Conservation (phyloP, 2,329 filamentous ascomycete species). For the Thermothelomyces thermophilus region DNA sequence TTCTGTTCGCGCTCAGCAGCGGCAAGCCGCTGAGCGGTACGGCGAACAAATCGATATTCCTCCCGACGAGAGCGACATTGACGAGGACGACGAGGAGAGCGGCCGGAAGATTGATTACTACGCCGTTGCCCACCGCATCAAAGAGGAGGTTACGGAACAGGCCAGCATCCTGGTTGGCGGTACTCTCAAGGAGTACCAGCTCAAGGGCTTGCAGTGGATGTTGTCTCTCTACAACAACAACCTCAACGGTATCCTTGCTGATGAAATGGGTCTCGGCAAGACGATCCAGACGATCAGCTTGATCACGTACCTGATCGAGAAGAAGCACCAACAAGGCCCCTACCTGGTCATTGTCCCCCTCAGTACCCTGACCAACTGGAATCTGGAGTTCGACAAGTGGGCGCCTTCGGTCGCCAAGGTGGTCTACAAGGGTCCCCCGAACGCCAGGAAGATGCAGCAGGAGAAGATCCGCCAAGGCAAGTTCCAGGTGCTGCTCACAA, state of each 20-base stretch:
- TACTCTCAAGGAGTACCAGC: constrained; percentile 90
- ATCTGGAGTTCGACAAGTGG: constrained; percentile 98
- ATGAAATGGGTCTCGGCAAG: constrained; percentile 99
- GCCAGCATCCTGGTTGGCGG: constrained; percentile 85
- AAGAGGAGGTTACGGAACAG: constrained; percentile 82
- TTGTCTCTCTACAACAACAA: constrained; percentile 99
- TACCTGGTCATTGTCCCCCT: constrained; percentile 96
- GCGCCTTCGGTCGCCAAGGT: constrained; percentile 79
- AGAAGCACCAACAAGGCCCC: constrained; percentile 83
- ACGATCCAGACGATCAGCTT: constrained; percentile 98
- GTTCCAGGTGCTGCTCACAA: constrained; percentile 95
- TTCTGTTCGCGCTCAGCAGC: constrained; percentile 90
- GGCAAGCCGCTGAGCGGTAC: constrained; percentile 71
- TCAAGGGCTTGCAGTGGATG: constrained; percentile 99
- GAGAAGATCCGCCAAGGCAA: constrained; percentile 89
- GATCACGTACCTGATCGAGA: constrained; percentile 94
- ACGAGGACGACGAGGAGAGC: constrained; percentile 61
- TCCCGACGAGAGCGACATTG: constrained; percentile 57
- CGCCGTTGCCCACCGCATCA: constrained; percentile 90
- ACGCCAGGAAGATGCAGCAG: constrained; percentile 79
- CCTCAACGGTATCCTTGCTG: constrained; percentile 94
- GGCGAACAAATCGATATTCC: constrained; percentile 55
- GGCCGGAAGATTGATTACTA: constrained; percentile 95
- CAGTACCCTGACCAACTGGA: constrained; percentile 98
- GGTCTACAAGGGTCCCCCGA: constrained; percentile 95